Evolutionary conservation across 441 rosid genomes (phyloP).

Genomic region (Populus hybrid): DNA sequence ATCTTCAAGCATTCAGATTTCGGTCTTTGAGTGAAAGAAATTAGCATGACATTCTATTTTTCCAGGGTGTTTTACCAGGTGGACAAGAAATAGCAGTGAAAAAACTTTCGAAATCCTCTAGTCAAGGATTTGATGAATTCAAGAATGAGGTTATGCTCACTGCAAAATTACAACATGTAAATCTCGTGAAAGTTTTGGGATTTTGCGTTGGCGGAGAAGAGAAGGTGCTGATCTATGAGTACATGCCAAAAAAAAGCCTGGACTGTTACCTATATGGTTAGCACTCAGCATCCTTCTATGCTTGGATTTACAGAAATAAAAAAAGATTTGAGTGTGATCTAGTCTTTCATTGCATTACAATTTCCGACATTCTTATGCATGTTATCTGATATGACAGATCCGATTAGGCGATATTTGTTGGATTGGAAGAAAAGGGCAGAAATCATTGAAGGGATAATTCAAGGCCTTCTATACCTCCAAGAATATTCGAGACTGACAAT

Average conservation of each 20-base stretch:
- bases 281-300: neutral
- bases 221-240: no score
- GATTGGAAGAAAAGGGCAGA: constrained; percentile 28
- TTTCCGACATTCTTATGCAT: neutral
- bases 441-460: constrained; percentile 30
- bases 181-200: no score
- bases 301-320: neutral
- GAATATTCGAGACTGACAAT: constrained; percentile 33
- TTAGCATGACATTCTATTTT: neutral
- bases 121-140: constrained; percentile 24
- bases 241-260: constrained; percentile 32
- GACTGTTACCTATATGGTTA: constrained; percentile 38
- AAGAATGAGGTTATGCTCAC: no score
- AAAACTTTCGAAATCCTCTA: constrained; percentile 40
- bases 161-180: no score
- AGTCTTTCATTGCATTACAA: neutral
- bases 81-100: constrained; percentile 48
- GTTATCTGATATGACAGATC: constrained; percentile 15
- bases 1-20: no score
- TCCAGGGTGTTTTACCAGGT: constrained; percentile 48
- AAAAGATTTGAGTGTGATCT: neutral
- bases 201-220: no score
- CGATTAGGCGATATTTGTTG: neutral
- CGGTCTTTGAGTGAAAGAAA: no score
- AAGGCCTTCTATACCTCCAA: constrained; percentile 35